Evolutionary conservation across 2,329 filamentous ascomycete genomes (phyloP), one percentile per base, ranked within the genome.

Genomic region (Cyphellophora attinorum): DNA sequence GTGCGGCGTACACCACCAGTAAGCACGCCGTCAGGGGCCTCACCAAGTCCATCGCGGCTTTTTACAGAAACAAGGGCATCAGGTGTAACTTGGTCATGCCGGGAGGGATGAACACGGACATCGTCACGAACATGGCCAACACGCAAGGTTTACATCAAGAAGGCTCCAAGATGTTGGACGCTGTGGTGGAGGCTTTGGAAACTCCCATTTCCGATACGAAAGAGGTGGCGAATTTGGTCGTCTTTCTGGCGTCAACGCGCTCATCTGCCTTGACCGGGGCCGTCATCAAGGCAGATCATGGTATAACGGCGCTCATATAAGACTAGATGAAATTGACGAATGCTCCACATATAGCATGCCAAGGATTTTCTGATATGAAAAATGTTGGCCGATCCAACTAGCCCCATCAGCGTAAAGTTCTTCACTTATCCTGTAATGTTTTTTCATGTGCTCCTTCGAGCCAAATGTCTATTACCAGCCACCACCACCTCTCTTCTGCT

Each of bases 41-140:
- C n/a, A n/a, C n/a, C n/a, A n/a, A n/a, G n/a, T n/a, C 70, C 53
- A 76, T 70, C 10, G 72, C 72, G 2, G 60, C 64, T 0, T 71
- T 62, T 47, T 77, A 78, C 46, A 64, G 64, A 1, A 55, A 58
- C 21, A 65, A 67, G 52, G 70, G 70, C 17, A 70, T 77, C 40
- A 62, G 64, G 33, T 64, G 60, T 42, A 61, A 72, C 19, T 64
- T 63, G 2, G 52, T 75, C 39, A 53, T 72, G 44, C 57, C 72
- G 29, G 71, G 68, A 6, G 64, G 57, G 11, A 74, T 75, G 67
- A 40, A 58, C 4, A 75, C 73, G 6, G 72, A 74, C 40, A 74
- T 77, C 32, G 45, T 35, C 14, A 12, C 14, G 33, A 35, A 35
- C n/a, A n/a, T n/a, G n/a, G n/a, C n/a, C n/a, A n/a, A 58, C n/a